Evolutionary conservation across 1,139 yeast genomes (phyloP).

Genomic region (Tardiomyces blankii): DNA sequence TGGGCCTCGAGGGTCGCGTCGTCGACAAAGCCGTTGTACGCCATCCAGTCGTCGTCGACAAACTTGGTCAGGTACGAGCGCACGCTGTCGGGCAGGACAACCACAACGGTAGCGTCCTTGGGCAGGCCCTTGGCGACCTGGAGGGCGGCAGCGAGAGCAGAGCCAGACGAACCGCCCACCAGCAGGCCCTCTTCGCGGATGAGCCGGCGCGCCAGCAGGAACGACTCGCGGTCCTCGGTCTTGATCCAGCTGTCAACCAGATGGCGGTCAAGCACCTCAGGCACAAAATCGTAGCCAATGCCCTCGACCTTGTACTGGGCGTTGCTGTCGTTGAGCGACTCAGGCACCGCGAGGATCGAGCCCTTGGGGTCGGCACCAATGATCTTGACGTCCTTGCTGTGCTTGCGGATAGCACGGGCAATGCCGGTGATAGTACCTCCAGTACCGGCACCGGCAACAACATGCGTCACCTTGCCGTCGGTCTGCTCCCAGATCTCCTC

Average conservation of each 20-base stretch:
- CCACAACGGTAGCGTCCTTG: conserved; percentile 68
- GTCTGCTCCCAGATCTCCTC: conserved; percentile 80
- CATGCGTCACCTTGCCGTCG: conserved; percentile 56
- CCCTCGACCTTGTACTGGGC: conserved; percentile 79
- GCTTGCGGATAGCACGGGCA: conserved; percentile 63
- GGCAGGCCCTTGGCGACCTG: conserved; percentile 58
- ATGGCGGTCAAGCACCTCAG: conserved; percentile 63
- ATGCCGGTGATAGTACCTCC: conserved; percentile 81
- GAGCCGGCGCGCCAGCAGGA: conserved; percentile 70
- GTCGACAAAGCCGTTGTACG: conserved; percentile 57
- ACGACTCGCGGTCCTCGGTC: conserved; percentile 76
- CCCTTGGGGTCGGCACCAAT: conserved; percentile 86
- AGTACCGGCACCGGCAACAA: conserved; percentile 89
- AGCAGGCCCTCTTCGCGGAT: conserved; percentile 79
- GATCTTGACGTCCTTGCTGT: conserved; percentile 49
- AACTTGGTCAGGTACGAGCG: conserved; percentile 82
- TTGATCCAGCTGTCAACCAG: conserved; percentile 74
- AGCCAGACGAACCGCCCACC: conserved; percentile 84
- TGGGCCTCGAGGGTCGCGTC: conserved; percentile 35
- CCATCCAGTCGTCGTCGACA: conserved; percentile 90
- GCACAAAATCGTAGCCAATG: conserved; percentile 83
- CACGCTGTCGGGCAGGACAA: conserved; percentile 78
- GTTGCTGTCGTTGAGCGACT: conserved; percentile 48
- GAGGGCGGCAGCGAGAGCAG: conserved; percentile 74
- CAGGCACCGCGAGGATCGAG: conserved; percentile 76